Evolutionary conservation across 768 basidiomycete genomes (phyloP).

Genomic region (Psilocybe tampanensis): DNA sequence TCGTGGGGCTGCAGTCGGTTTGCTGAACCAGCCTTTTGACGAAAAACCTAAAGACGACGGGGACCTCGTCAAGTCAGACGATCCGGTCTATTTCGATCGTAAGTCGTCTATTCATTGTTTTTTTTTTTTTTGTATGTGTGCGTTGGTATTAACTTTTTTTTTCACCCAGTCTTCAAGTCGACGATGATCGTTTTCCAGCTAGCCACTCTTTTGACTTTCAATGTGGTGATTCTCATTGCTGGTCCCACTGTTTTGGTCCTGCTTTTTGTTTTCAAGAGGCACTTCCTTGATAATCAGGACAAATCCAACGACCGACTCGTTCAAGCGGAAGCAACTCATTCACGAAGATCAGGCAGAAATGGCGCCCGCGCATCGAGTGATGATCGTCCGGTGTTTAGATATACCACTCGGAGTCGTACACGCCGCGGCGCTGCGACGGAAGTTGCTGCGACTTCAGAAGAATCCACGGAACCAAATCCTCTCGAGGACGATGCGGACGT

Average conservation of each 20-base stretch:
- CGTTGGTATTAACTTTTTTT: background rate
- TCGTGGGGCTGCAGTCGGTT: constrained; percentile 51
- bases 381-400: background rate
- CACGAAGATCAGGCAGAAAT: background rate
- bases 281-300: constrained; percentile 14
- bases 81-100: constrained; percentile 77
- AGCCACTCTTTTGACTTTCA: constrained; percentile 49
- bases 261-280: constrained; percentile 34
- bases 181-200: constrained; percentile 58
- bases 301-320: background rate
- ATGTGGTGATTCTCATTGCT: constrained; percentile 62
- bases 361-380: background rate
- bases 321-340: background rate
- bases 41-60: background rate
- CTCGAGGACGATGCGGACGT: background rate
- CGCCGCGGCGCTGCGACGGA: too few relatives aligned
- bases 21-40: constrained; percentile 44
- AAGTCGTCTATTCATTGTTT: constrained; percentile 24
- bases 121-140: too few relatives aligned
- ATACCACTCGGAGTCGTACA: background rate
- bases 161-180: constrained; percentile 56
- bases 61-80: constrained; percentile 24
- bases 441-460: background rate
- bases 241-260: constrained; percentile 59
- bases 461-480: too few relatives aligned